Base-by-base conservation (phyloP, 441 rosid genomes). In the Populus hybrid region DNA sequence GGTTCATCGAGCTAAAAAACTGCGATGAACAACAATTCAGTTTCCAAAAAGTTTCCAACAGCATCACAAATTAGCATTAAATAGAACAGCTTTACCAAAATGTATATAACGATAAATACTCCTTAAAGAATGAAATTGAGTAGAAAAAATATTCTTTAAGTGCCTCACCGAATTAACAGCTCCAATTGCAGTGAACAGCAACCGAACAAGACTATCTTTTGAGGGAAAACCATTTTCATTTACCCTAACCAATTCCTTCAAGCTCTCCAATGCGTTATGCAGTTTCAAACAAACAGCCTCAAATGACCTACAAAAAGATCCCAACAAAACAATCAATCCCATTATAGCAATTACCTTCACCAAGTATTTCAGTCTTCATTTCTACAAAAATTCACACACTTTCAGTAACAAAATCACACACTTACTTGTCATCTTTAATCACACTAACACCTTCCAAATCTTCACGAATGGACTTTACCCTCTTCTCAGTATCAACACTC, bases 361-460 rank as follows among this genome's bases (percentile, higher is more conserved):
- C 77, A 82, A 24, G 14, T 67, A 75, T 69, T 81, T 77, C 30
- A 66, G 8, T 23, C 12, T 75, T 70, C 78, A 75, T 54, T 74
- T 64, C 74, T 16, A 76, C 54, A 28, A 68, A 34, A 82, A 24
- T 20, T 57, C 35, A 81, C 74, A 23, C 26, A 54, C 61, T 54
- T 4, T 70, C 68, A 75, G 14, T 20, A 24, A 65, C 66, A 46
- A 28, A 26, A 36, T 28, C 30, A 11, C 50, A 16, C 71, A 83
- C 99, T 90, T 91, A 96, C 99, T 87, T 90, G 84, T 84, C 89
- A 5, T 88, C 90, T 82, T 90, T 86, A 34, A 73, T 74, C 73
- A 84, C 84, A 64, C 87, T 85, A 12, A 93, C 81, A 80, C 88
- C 86, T 80, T 88, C 91, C 76, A 88, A 84, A 40, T 83, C 78